Percentiles rank a stretch among this genome's conserved stretches.
Conservation (phyloP, 2,329 filamentous ascomycete genomes). For the Aspergillus sp. region DNA sequence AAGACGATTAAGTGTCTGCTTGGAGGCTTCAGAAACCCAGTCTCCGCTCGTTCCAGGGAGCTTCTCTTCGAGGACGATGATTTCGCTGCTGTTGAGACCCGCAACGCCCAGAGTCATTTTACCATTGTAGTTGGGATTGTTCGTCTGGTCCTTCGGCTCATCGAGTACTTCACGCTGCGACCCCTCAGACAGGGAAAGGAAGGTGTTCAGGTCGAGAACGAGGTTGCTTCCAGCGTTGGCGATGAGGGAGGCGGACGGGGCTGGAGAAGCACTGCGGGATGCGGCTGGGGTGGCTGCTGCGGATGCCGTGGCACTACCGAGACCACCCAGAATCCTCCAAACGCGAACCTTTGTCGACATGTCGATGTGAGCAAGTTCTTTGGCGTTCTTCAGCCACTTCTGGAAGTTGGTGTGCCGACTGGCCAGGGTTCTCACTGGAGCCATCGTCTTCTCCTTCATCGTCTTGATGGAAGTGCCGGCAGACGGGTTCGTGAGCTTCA, state of each 20-base stretch:
- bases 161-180: conserved; percentile 66
- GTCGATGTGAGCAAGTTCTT: conserved; percentile 68
- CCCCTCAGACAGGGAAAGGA: conserved; percentile 63
- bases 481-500: conserved; percentile 69
- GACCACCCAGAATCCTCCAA: conserved; percentile 62
- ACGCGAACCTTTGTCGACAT: conserved; percentile 73
- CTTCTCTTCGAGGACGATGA: conserved; percentile 84
- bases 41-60: conserved; percentile 49
- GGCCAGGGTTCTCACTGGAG: conserved; percentile 67
- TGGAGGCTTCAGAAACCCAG: conserved; percentile 55
- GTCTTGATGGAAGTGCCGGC: conserved; percentile 60
- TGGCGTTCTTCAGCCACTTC: conserved; percentile 74
- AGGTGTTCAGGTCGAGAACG: conserved; percentile 63
- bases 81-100: conserved; percentile 70
- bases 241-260: conserved; percentile 46
- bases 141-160: conserved; percentile 67
- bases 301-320: conserved; percentile 48
- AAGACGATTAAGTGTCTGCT: conserved; percentile 46
- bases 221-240: conserved; percentile 52
- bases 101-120: conserved; percentile 64
- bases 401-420: conserved; percentile 71
- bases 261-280: conserved; percentile 47
- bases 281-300: conserved; percentile 47
- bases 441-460: conserved; percentile 62
- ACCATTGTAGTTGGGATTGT: conserved; percentile 77